Percentiles rank a stretch among this genome's conserved stretches.
Evolutionary conservation across 441 rosid genomes (phyloP).

Genomic region (Erysimum cheiri): DNA sequence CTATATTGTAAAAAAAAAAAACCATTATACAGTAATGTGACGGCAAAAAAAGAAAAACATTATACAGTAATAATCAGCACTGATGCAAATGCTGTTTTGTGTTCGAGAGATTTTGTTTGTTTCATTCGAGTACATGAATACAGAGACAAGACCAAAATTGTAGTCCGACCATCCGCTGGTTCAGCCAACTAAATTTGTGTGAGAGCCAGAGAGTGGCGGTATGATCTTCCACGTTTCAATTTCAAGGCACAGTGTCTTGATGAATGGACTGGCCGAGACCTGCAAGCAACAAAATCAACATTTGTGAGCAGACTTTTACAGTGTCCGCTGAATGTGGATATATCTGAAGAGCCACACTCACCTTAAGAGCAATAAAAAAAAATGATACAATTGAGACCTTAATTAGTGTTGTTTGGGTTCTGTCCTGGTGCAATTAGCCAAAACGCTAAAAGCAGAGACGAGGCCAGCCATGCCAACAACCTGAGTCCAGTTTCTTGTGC

Average conservation of each 20-base stretch:
- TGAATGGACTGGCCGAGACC: constrained; percentile 11
- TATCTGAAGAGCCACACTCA: neutral
- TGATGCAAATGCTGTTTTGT: constrained; percentile 2
- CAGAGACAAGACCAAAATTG: constrained; percentile 27
- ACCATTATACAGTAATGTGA: neutral
- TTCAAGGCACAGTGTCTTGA: constrained; percentile 13
- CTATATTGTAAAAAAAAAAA: constrained; percentile 4
- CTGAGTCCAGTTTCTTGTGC: constrained; percentile 66
- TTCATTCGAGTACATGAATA: constrained; percentile 16
- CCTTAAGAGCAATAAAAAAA: neutral
- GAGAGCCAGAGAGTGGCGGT: constrained; percentile 14
- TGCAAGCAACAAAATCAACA: constrained; percentile 23
- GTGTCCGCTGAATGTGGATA: no score
- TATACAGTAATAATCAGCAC: neutral
- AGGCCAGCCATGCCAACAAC: constrained; percentile 63
- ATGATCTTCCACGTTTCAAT: constrained; percentile 26
- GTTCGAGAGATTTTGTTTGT: neutral
- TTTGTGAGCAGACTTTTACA: neutral
- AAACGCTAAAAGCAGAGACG: constrained; percentile 67
- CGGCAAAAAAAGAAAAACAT: neutral
- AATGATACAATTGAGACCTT: constrained; percentile 16
- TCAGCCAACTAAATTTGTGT: constrained; percentile 7
- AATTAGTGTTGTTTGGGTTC: constrained; percentile 41
- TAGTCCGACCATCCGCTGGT: constrained; percentile 4
- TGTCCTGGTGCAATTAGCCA: constrained; percentile 68